Evolutionary conservation across 163 green algal species (phyloP), one percentile per base, ranked within the genome.

Genomic region (Smithsoniella earleae): DNA sequence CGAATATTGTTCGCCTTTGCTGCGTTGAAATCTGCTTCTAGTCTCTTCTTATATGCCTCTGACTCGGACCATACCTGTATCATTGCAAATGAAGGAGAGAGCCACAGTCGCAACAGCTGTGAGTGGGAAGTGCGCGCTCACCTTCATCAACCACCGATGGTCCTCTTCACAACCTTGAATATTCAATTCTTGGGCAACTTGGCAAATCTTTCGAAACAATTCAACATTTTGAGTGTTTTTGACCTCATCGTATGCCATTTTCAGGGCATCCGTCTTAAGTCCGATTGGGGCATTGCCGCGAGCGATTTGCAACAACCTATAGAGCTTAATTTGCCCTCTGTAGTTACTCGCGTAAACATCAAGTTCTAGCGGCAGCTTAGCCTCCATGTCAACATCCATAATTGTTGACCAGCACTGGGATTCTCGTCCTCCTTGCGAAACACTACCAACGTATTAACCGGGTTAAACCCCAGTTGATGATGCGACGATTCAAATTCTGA

Each of bases 361-460:
- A 10, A 69, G 58, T n/a, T 69, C 58, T 34, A 69, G 31, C 2
- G 58, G 58, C 25, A 34, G n/a, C 25, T 69, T 69, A 3, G 40
- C 58, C 6, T 34, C 31, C 58, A 69, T 69, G 8, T 69, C 58
- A 16, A 69, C 25, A 69, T 69, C 58, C 58, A 69, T 69, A 13
- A 13, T 69, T 13, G 40, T n/a, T n/a, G n/a, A n/a, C n/a, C n/a
- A n/a, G n/a, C n/a, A n/a, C n/a, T n/a, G n/a, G n/a, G n/a, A n/a
- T n/a, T n/a, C n/a, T n/a, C n/a, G n/a, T n/a, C n/a, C n/a, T n/a
- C n/a, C n/a, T n/a, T n/a, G n/a, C n/a, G n/a, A n/a, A n/a, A n/a
- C n/a, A n/a, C n/a, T n/a, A n/a, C n/a, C n/a, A n/a, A n/a, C n/a
- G n/a, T n/a, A n/a, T n/a, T n/a, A n/a, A n/a, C n/a, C n/a, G n/a